A percentile compares a stretch with the other conserved stretches of the same genome.
These are phyloP conservation scores for Daldinia vernicosa DNA, from an alignment of 495 filamentous ascomycete genomes.

Conservation along the genomic window DNA sequence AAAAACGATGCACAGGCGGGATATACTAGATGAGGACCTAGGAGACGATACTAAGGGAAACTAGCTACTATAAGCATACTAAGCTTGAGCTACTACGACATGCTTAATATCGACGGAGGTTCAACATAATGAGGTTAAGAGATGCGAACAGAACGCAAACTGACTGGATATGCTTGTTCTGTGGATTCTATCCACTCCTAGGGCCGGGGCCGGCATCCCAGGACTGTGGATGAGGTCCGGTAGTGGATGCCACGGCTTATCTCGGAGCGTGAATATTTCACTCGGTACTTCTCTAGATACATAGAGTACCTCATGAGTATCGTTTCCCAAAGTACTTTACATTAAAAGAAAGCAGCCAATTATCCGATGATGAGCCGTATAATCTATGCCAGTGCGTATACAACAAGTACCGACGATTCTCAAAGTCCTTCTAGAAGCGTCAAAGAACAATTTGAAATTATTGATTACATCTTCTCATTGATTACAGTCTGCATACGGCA, in stretches of 20 bases:
- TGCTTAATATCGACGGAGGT: not conserved
- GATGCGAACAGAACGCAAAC: slow-evolving; percentile 1
- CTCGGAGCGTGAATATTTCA: not conserved
- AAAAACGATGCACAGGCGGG: slow-evolving; percentile 17
- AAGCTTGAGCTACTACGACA: not conserved
- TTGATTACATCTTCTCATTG: slow-evolving; percentile 2
- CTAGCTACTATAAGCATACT: slow-evolving; percentile 1
- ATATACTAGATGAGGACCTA: not conserved
- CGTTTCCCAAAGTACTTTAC: not conserved
- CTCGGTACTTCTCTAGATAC: not conserved
- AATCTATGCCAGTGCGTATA: not conserved
- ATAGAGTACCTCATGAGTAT: not conserved
- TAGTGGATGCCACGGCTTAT: slow-evolving; percentile 17
- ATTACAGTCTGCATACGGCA: not conserved
- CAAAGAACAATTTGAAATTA: slow-evolving; percentile 9
- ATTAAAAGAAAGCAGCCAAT: not conserved
- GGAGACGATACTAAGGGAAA: slow-evolving; percentile 1
- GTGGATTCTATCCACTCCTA: slow-evolving; percentile 20
- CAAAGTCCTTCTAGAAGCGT: not conserved
- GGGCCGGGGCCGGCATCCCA: slow-evolving; percentile 16
- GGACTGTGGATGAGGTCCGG: slow-evolving; percentile 1
- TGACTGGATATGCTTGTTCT: not conserved
- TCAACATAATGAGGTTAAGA: not conserved
- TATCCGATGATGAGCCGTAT: not conserved
- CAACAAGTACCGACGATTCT: not conserved